Conservation (phyloP, 805 yeast species). For the Saccharomycopsis olivae region DNA sequence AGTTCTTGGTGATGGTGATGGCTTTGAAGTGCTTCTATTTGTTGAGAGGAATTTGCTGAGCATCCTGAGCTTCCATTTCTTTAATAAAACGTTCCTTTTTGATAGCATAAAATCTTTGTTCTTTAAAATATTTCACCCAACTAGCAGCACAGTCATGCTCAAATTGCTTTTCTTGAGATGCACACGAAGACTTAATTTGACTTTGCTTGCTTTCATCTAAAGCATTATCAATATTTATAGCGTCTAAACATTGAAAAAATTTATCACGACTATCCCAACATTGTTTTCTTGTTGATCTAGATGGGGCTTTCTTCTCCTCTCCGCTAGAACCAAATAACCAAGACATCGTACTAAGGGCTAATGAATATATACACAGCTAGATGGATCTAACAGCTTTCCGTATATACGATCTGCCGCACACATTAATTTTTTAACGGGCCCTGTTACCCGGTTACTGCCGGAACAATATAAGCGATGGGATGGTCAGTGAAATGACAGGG, state of each 20-base stretch:
- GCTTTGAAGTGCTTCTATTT: no score
- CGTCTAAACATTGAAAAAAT: slow-evolving; percentile 67
- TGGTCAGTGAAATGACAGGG: no score
- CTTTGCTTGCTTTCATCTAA: slow-evolving; percentile 38
- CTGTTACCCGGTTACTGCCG: no score
- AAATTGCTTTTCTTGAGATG: slow-evolving; percentile 43
- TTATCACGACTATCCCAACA: slow-evolving; percentile 90
- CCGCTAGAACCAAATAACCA: slow-evolving; percentile 18
- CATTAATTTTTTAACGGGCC: no score
- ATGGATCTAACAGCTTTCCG: no score
- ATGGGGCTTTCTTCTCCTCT: slow-evolving; percentile 33
- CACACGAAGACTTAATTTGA: slow-evolving; percentile 47
- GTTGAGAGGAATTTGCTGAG: not conserved
- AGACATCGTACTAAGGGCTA: no score
- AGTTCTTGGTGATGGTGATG: no score
- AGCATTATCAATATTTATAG: slow-evolving; percentile 58
- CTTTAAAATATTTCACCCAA: slow-evolving; percentile 88
- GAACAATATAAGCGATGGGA: no score
- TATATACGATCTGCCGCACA: no score
- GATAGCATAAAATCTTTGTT: slow-evolving; percentile 71
- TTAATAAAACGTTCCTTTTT: slow-evolving; percentile 57
- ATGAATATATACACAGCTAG: no score
- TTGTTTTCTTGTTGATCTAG: slow-evolving; percentile 54
- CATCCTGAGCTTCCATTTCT: slow-evolving; percentile 44
- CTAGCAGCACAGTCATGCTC: slow-evolving; percentile 70